Conservation (phyloP, 164 flowering plant genomes). For the Hamamelis virginiana region DNA sequence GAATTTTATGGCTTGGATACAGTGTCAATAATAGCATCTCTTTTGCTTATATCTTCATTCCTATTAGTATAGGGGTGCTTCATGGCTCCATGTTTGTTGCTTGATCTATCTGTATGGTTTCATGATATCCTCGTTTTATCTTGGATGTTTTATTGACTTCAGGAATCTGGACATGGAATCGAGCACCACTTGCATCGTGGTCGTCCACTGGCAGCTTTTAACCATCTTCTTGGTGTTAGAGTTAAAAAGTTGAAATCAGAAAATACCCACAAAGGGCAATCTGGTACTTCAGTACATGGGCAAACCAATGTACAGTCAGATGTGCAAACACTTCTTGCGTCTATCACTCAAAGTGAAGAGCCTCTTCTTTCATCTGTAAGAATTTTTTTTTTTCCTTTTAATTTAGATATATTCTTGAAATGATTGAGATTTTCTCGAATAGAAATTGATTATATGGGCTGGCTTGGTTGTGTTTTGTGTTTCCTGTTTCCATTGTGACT, state of each 20-base stretch:
- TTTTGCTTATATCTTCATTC: no score
- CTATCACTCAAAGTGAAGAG: constrained; percentile 70
- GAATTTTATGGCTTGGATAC: neutral
- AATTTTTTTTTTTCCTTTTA: constrained; percentile 16
- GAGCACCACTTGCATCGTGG: constrained; percentile 97
- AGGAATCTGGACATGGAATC: constrained; percentile 75
- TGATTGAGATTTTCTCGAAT: neutral
- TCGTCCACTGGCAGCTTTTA: constrained; percentile 88
- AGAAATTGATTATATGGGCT: neutral
- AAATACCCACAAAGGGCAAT: constrained; percentile 26
- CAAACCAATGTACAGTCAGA: constrained; percentile 73
- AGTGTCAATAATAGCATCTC: neutral
- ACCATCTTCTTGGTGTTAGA: constrained; percentile 64
- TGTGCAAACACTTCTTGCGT: constrained; percentile 76
- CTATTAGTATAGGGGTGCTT: neutral
- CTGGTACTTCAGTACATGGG: constrained; percentile 45
- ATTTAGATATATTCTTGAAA: constrained; percentile 2
- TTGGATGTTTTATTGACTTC: constrained; percentile 21
- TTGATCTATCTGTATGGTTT: neutral
- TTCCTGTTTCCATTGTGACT: neutral
- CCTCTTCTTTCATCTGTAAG: constrained; percentile 80
- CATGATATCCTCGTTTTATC: neutral
- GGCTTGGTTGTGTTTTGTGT: neutral
- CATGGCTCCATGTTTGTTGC: neutral
- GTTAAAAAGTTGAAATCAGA: constrained; percentile 59